Evolutionary conservation across 257 asterid genomes (phyloP).

Genomic region (Solanum chiquidenum): DNA sequence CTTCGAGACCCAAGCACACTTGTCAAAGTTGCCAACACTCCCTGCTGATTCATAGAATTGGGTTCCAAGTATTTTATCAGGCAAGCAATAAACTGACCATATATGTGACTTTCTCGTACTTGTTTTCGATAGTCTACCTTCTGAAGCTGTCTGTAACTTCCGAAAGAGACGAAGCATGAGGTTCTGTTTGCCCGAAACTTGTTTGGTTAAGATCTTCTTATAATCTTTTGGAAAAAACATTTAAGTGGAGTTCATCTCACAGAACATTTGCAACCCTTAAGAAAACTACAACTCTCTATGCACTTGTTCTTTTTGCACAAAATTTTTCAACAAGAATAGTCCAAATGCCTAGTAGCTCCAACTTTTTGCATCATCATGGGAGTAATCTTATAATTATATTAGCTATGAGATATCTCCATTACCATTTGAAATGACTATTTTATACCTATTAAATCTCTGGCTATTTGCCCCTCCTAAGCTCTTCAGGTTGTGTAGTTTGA

Average conservation of each 20-base stretch:
- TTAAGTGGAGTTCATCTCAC: too few species aligned
- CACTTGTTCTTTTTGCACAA: too few species aligned
- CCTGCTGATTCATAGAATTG: not conserved
- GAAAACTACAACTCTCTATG: too few species aligned
- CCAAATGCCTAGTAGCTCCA: too few species aligned
- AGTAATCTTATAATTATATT: too few species aligned
- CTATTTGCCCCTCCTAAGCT: too few species aligned
- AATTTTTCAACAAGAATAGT: too few species aligned
- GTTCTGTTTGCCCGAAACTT: not conserved
- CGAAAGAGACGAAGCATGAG: not conserved
- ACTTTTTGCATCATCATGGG: too few species aligned
- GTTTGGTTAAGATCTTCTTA: not conserved
- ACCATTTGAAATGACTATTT: too few species aligned
- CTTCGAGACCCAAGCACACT: not conserved
- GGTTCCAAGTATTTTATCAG: not conserved
- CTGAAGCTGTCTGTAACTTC: not conserved
- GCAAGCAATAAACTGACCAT: not conserved
- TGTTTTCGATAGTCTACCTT: not conserved
- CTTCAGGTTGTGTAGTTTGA: not conserved
- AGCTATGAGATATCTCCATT: too few species aligned
- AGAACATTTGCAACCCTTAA: too few species aligned
- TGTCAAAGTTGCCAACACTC: not conserved
- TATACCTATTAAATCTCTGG: too few species aligned
- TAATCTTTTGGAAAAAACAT: not conserved
- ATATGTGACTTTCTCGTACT: not conserved